phyloP scores from a whole-genome alignment of 805 yeast genomes.

The Wickerhamiella bombiphila region DNA sequence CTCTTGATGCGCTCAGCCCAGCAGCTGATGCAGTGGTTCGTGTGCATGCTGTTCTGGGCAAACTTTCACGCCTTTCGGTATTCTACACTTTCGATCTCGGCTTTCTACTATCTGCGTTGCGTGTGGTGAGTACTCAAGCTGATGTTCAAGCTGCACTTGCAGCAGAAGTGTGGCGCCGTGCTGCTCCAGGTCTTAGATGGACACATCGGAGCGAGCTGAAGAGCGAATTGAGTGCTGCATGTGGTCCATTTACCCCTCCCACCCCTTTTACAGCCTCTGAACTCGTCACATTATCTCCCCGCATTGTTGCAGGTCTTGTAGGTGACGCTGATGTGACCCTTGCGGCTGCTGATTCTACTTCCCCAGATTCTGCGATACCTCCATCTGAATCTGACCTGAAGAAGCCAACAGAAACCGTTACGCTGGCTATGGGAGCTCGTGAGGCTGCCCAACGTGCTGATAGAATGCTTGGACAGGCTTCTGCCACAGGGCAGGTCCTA shows the following conservation, averaged over 20 bases:
- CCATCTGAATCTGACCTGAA: too few species aligned
- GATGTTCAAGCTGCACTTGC: background rate
- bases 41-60: slow-evolving; percentile 35
- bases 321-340: background rate
- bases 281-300: slow-evolving; percentile 8
- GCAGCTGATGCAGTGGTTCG: slow-evolving; percentile 42
- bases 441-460: slow-evolving; percentile 33
- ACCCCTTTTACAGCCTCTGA: background rate
- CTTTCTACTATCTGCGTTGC: slow-evolving; percentile 28
- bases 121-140: background rate
- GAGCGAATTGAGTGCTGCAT: background rate
- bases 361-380: too few species aligned
- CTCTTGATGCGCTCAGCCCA: slow-evolving; percentile 34
- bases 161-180: slow-evolving; percentile 1
- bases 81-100: slow-evolving; percentile 49
- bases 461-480: slow-evolving; percentile 69
- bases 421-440: slow-evolving; percentile 41
- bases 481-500: slow-evolving; percentile 66
- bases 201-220: background rate
- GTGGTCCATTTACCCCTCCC: too few species aligned
- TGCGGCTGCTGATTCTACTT: background rate
- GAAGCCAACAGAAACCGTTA: slow-evolving; percentile 16
- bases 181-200: background rate
- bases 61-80: slow-evolving; percentile 28
- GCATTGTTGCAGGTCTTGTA: slow-evolving; percentile 6